These are phyloP conservation scores for Ampelomyces quisqualis DNA, from an alignment of 2,329 filamentous ascomycete species.

Conservation along the genomic window DNA sequence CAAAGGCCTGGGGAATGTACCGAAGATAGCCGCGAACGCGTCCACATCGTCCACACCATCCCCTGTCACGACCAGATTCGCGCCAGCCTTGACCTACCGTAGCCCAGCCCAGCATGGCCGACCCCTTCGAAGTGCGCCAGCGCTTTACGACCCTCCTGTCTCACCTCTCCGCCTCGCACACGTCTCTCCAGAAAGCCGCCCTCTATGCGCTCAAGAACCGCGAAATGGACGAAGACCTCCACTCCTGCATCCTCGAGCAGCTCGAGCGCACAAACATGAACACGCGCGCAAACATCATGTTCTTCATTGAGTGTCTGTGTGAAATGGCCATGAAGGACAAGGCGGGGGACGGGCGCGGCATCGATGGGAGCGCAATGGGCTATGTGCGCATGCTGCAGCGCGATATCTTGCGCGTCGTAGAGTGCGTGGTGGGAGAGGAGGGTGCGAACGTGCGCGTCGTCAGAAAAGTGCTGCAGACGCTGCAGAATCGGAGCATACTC, in stretches of 20 bases:
- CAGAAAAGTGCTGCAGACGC: conserved; percentile 71
- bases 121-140: conserved; percentile 98
- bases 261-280: conserved; percentile 96
- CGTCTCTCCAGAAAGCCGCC: conserved; percentile 86
- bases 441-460: conserved; percentile 91
- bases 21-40: no score
- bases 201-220: conserved; percentile 92
- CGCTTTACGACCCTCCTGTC: conserved; percentile 90
- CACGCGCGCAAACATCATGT: conserved; percentile 97
- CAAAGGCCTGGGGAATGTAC: no score
- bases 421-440: conserved; percentile 88
- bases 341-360: conserved; percentile 70
- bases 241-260: conserved; percentile 96
- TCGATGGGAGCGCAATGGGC: conserved; percentile 62
- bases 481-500: conserved; percentile 71
- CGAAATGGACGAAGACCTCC: conserved; percentile 94
- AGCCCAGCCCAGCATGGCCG: conserved; percentile 58
- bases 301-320: conserved; percentile 94
- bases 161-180: conserved; percentile 86
- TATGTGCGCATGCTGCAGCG: conserved; percentile 95
- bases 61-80: no score
- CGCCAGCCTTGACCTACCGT: not conserved
- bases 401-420: conserved; percentile 87
- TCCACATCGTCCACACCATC: no score
- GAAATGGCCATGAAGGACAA: conserved; percentile 77